These are phyloP conservation scores for Ophiostoma tasmaniense DNA, from an alignment of 2,329 filamentous ascomycete genomes.

Conservation along the genomic window DNA sequence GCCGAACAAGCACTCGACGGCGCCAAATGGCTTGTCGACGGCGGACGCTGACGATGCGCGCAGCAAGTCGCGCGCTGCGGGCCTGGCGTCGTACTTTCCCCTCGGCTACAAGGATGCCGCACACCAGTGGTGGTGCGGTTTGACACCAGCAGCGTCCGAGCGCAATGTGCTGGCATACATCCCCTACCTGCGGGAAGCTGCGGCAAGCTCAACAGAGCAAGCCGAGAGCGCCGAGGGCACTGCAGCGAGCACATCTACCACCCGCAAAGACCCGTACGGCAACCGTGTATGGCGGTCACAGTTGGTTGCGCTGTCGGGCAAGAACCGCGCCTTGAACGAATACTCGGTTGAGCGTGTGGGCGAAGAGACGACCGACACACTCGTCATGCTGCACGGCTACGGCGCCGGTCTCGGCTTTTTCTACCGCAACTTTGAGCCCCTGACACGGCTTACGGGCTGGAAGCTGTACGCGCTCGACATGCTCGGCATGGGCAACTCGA, in stretches of 20 bases:
- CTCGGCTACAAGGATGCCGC: conserved; percentile 87
- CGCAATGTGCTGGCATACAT: conserved; percentile 80
- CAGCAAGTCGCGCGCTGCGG: conserved; percentile 11
- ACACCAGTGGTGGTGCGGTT: conserved; percentile 85
- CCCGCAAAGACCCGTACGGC: conserved; percentile 63
- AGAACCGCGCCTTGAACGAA: conserved; percentile 82
- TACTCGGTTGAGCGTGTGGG: conserved; percentile 80
- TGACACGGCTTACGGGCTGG: conserved; percentile 72
- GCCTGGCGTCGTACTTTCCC: conserved; percentile 63
- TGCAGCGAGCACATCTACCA: conserved; percentile 22
- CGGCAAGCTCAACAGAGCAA: conserved; percentile 33
- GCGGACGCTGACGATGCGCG: background rate
- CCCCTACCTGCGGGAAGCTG: conserved; percentile 69
- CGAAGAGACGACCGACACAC: conserved; percentile 70
- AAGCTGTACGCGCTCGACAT: conserved; percentile 91
- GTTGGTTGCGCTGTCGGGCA: conserved; percentile 76
- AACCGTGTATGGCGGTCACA: conserved; percentile 78
- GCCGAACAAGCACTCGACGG: background rate
- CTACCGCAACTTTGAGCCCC: conserved; percentile 92
- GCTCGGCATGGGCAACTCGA: conserved; percentile 88
- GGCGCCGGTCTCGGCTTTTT: conserved; percentile 94
- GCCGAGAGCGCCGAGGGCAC: conserved; percentile 32
- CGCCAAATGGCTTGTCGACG: background rate
- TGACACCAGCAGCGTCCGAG: conserved; percentile 78
- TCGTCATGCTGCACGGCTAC: conserved; percentile 96